Conservation (phyloP, 352 stramenopile genomes). For the Globisporangium heterothallicum region DNA sequence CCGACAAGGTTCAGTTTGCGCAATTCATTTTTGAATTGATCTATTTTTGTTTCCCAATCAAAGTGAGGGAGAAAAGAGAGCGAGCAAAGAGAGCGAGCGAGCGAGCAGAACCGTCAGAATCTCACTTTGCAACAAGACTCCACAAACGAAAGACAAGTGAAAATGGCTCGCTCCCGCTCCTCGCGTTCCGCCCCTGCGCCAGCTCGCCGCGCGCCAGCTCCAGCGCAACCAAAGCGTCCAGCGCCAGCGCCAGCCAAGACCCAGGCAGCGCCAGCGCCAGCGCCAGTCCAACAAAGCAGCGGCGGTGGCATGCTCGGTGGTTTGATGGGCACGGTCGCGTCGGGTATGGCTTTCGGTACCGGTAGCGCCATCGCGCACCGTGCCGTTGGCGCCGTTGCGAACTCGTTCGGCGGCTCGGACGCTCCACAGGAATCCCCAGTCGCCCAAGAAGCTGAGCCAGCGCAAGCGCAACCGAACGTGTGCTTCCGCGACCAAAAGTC, state of each 20-base stretch:
- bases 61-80: no score
- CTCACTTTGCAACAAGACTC: constrained; percentile 18
- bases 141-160: constrained; percentile 21
- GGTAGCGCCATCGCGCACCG: constrained; percentile 95
- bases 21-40: constrained; percentile 26
- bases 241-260: constrained; percentile 46
- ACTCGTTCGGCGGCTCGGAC: constrained; percentile 62
- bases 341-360: constrained; percentile 98
- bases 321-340: constrained; percentile 93
- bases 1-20: neutral
- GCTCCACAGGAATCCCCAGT: constrained; percentile 25
- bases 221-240: constrained; percentile 20
- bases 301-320: constrained; percentile 90
- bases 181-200: constrained; percentile 45
- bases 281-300: constrained; percentile 40
- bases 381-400: constrained; percentile 73
- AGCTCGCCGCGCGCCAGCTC: constrained; percentile 32
- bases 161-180: constrained; percentile 65
- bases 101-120: constrained; percentile 34
- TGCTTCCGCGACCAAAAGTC: constrained; percentile 74
- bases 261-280: constrained; percentile 47
- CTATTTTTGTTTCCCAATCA: neutral
- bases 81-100: no score
- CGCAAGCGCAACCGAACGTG: constrained; percentile 34
- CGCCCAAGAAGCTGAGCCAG: constrained; percentile 29